Percentiles rank a stretch among this genome's conserved stretches.
phyloP scores from a whole-genome alignment of 1,284 basidiomycete genomes.

The Singerocomus rubriflavus region DNA sequence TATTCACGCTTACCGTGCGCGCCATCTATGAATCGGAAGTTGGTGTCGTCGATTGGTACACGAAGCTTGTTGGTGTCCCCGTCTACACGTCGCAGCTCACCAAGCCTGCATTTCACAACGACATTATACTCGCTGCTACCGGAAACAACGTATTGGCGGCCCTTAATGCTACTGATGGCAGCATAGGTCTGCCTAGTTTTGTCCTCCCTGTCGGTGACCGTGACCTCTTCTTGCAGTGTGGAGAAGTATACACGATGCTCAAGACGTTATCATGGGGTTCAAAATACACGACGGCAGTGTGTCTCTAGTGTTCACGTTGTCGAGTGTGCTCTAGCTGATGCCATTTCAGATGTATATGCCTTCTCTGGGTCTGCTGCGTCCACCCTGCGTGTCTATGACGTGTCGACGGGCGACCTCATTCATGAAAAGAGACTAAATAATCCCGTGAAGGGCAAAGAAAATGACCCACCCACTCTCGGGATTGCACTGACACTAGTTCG shows the following conservation, averaged over 20 bases:
- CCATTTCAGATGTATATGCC: slow-evolving; percentile 55
- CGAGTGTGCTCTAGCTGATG: slow-evolving; percentile 1
- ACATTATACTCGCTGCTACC: slow-evolving; percentile 68
- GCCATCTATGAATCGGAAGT: slow-evolving; percentile 72
- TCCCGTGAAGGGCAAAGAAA: slow-evolving; percentile 41
- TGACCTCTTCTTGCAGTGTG: slow-evolving; percentile 53
- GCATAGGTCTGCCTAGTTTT: slow-evolving; percentile 49
- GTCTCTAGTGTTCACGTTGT: slow-evolving; percentile 21
- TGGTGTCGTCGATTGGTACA: slow-evolving; percentile 87
- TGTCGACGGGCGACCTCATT: slow-evolving; percentile 62
- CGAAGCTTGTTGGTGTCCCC: slow-evolving; percentile 69
- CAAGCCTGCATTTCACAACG: slow-evolving; percentile 55
- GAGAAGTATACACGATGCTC: slow-evolving; percentile 70
- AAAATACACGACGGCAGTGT: slow-evolving; percentile 59
- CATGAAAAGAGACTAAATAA: slow-evolving; percentile 64
- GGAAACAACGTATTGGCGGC: slow-evolving; percentile 78
- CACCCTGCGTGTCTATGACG: slow-evolving; percentile 69
- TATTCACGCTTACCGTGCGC: slow-evolving; percentile 13
- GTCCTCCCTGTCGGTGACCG: neutral
- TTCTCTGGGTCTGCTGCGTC: slow-evolving; percentile 77
- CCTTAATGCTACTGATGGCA: slow-evolving; percentile 68
- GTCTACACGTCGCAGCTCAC: slow-evolving; percentile 44
- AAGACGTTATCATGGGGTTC: slow-evolving; percentile 72
- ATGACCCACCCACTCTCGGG: slow-evolving; percentile 51
- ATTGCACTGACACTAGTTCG: slow-evolving; percentile 34